A percentile compares a stretch with the other conserved stretches of the same genome.
Evolutionary conservation across 2,329 filamentous ascomycete species (phyloP).

Genomic region (Curvularia spicifera): DNA sequence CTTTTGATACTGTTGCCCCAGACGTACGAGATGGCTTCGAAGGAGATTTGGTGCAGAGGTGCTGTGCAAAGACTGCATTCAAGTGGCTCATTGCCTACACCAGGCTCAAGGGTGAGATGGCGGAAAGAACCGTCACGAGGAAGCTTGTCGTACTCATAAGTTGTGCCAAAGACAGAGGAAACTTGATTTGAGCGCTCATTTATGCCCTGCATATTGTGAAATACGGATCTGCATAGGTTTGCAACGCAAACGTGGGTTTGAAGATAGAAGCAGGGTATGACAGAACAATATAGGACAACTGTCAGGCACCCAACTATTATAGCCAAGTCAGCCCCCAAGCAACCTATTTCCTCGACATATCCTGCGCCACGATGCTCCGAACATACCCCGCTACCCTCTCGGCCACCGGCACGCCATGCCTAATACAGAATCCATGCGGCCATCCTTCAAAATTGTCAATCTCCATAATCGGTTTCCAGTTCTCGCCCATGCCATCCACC

Average conservation of each 20-base stretch:
- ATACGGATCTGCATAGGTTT: neutral
- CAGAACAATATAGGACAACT: neutral
- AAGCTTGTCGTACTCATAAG: constrained; percentile 13
- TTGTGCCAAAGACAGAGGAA: neutral
- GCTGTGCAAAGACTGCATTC: constrained; percentile 16
- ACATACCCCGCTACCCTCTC: constrained; percentile 59
- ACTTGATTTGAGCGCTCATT: neutral
- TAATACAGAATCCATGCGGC: constrained; percentile 66
- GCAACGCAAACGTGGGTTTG: neutral
- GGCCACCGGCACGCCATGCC: constrained; percentile 57
- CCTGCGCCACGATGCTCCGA: constrained; percentile 48
- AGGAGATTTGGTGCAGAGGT: constrained; percentile 6
- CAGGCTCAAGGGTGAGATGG: constrained; percentile 9
- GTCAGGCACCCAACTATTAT: neutral
- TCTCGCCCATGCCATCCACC: constrained; percentile 33
- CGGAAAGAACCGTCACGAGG: constrained; percentile 10
- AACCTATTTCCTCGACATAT: constrained; percentile 20
- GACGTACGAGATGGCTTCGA: constrained; percentile 24
- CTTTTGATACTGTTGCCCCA: constrained; percentile 18
- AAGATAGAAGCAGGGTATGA: neutral
- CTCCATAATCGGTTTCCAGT: constrained; percentile 59
- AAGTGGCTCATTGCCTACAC: constrained; percentile 7
- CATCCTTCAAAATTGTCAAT: constrained; percentile 61
- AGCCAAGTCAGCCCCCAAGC: neutral
- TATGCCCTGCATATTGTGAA: neutral